Percentiles rank a stretch among this genome's conserved stretches.
phyloP scores from a whole-genome alignment of 306 rosid genomes.

The Quercus agrifolia region DNA sequence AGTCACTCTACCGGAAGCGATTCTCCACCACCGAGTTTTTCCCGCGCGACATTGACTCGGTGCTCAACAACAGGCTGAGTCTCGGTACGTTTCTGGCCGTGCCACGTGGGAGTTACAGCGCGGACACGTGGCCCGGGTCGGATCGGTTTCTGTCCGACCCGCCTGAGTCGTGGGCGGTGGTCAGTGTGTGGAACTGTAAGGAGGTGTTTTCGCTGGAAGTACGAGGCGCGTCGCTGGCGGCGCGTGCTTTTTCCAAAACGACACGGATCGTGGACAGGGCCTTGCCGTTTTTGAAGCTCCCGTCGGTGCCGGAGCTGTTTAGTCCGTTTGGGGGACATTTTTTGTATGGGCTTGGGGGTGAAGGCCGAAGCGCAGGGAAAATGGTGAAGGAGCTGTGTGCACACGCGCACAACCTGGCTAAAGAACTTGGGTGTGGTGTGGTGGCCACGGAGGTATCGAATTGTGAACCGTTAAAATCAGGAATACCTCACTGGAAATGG shows the following conservation, averaged over 20 bases:
- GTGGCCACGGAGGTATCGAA: slow-evolving; percentile 84
- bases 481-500: slow-evolving; percentile 89
- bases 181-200: slow-evolving; percentile 86
- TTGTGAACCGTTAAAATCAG: slow-evolving; percentile 51
- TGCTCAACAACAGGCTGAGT: slow-evolving; percentile 57
- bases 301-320: slow-evolving; percentile 75
- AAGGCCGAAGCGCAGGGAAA: slow-evolving; percentile 61
- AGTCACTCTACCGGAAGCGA: slow-evolving; percentile 61
- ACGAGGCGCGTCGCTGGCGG: slow-evolving; percentile 66
- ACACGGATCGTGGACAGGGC: slow-evolving; percentile 66
- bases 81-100: slow-evolving; percentile 87
- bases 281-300: slow-evolving; percentile 71
- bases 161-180: slow-evolving; percentile 83
- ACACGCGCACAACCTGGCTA: slow-evolving; percentile 75
- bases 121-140: slow-evolving; percentile 57
- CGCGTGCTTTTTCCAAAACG: slow-evolving; percentile 50
- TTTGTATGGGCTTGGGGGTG: slow-evolving; percentile 78
- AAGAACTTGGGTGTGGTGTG: slow-evolving; percentile 62
- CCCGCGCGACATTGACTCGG: slow-evolving; percentile 87
- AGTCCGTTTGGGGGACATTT: slow-evolving; percentile 78
- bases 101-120: slow-evolving; percentile 42
- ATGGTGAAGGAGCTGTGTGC: slow-evolving; percentile 60
- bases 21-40: slow-evolving; percentile 85
- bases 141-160: slow-evolving; percentile 50
- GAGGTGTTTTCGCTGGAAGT: slow-evolving; percentile 74